These are phyloP conservation scores for Dendrobium catenatum DNA, from an alignment of 106 monocot genomes.

Conservation along the genomic window DNA sequence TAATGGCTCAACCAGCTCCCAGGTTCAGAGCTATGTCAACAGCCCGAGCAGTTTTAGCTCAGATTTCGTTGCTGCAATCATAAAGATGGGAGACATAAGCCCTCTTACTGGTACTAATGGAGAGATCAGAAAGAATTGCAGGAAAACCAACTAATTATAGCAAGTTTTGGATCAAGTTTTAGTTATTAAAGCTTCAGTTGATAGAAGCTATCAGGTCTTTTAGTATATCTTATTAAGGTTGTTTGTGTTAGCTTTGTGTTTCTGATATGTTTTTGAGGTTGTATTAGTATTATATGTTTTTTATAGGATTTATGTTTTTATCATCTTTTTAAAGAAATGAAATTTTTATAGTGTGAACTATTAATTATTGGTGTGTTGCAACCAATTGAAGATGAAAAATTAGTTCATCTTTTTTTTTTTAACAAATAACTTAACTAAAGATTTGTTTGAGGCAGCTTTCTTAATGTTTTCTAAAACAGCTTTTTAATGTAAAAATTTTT, in stretches of 20 bases:
- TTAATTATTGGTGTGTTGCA: too few species aligned
- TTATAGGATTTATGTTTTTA: too few species aligned
- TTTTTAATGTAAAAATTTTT: too few species aligned
- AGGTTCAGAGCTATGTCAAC: constrained; percentile 39
- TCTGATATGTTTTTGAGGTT: background rate
- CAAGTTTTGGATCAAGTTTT: background rate
- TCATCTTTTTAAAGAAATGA: too few species aligned
- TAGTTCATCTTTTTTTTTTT: too few species aligned
- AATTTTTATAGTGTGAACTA: too few species aligned
- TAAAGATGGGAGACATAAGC: constrained; percentile 79
- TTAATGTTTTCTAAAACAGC: too few species aligned
- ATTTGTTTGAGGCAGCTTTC: too few species aligned
- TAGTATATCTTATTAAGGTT: background rate
- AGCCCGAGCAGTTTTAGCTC: constrained; percentile 36
- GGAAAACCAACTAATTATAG: constrained; percentile 41
- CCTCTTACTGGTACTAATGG: constrained; percentile 68
- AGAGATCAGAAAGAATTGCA: constrained; percentile 79
- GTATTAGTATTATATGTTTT: background rate
- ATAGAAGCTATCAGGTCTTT: too few species aligned
- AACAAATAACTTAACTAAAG: too few species aligned
- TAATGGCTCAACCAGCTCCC: constrained; percentile 49
- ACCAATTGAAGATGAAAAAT: too few species aligned
- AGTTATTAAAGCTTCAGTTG: background rate
- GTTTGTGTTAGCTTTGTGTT: background rate
- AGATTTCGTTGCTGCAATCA: constrained; percentile 69